phyloP scores from a whole-genome alignment of 305 asterid genomes.

The Fraxinus ornus region DNA sequence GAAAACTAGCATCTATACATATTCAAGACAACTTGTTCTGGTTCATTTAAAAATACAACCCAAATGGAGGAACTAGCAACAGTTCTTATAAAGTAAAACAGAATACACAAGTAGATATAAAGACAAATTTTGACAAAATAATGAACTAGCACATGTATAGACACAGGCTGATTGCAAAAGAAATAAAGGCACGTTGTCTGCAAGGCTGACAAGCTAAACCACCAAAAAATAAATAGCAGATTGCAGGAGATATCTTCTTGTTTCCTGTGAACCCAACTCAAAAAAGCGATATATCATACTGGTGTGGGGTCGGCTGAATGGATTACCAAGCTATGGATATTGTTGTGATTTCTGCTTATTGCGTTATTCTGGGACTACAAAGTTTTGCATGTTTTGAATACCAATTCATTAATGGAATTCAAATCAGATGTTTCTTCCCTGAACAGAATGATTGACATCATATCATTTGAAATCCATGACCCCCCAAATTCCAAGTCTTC shows the following conservation, averaged over 20 bases:
- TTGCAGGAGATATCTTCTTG: neutral
- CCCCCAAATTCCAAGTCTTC: neutral
- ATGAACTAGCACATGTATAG: neutral
- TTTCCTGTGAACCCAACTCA: neutral
- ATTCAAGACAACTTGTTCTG: neutral
- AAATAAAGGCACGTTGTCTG: neutral
- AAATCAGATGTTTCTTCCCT: neutral
- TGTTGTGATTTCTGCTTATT: neutral
- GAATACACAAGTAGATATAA: neutral
- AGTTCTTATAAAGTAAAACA: neutral
- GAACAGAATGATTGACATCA: neutral
- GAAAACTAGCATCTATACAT: neutral
- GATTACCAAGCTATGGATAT: neutral
- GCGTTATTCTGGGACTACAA: neutral
- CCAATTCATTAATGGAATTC: neutral
- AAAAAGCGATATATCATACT: neutral
- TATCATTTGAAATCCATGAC: neutral
- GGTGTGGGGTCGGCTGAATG: neutral
- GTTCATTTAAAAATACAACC: neutral
- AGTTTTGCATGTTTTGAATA: neutral
- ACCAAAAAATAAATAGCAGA: neutral
- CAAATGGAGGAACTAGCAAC: neutral
- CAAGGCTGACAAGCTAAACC: neutral
- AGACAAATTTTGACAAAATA: neutral
- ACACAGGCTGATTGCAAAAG: neutral